phyloP scores from a whole-genome alignment of 2,329 filamentous ascomycete species.

The Didymella pinodella region DNA sequence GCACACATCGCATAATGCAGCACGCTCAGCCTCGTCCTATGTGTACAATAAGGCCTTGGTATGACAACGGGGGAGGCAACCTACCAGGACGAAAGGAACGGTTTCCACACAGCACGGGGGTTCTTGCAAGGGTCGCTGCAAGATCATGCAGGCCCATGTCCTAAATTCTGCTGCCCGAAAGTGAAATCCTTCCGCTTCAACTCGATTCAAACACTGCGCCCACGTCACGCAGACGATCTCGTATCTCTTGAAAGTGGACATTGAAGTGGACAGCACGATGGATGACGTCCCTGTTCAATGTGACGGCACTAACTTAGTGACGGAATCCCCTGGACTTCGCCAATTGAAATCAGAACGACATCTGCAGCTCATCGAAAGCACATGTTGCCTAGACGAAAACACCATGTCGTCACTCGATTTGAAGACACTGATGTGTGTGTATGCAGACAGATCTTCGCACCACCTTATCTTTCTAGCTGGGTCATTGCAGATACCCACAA shows the following conservation, averaged over 20 bases:
- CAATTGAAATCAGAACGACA: background rate
- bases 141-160: slow-evolving; percentile 20
- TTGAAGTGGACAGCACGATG: background rate
- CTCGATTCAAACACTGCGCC: slow-evolving; percentile 3
- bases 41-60: background rate
- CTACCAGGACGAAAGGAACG: background rate
- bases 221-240: background rate
- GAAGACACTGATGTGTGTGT: background rate
- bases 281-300: background rate
- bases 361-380: slow-evolving; percentile 1
- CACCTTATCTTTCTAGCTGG: background rate
- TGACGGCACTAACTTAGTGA: background rate
- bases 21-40: background rate
- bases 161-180: background rate
- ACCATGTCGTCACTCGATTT: background rate
- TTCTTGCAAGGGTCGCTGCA: slow-evolving; percentile 11
- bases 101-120: background rate
- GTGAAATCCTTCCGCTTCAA: background rate
- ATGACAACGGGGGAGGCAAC: background rate
- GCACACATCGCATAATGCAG: background rate
- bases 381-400: background rate
- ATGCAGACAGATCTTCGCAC: slow-evolving; percentile 2
- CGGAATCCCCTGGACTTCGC: background rate
- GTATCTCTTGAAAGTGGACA: background rate
- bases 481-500: background rate